These are phyloP conservation scores for Lyophyllum shimeji DNA, from an alignment of 768 basidiomycete genomes.

Conservation along the genomic window DNA sequence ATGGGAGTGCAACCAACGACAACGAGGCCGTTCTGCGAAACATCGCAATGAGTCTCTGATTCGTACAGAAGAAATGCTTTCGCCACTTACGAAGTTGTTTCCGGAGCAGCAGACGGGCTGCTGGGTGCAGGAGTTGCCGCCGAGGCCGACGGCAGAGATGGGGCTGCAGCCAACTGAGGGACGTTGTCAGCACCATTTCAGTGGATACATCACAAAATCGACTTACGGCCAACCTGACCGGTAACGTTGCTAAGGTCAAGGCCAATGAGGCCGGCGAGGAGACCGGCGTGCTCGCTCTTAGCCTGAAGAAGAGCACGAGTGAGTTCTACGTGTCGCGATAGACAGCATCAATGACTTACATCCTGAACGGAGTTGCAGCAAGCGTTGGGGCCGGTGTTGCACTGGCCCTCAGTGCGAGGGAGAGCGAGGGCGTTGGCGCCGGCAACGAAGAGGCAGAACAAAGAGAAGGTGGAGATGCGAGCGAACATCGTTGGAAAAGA, in stretches of 20 bases:
- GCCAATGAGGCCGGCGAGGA: neutral
- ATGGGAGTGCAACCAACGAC: conserved; percentile 11
- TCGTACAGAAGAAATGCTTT: neutral
- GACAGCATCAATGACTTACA: neutral
- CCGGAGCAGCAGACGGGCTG: conserved; percentile 20
- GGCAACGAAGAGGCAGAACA: conserved; percentile 7
- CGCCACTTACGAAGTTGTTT: conserved; percentile 17
- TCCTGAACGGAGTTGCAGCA: conserved; percentile 20
- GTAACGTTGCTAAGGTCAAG: neutral
- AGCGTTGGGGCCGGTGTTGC: conserved; percentile 16
- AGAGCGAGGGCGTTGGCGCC: conserved; percentile 5
- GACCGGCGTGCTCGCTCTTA: neutral
- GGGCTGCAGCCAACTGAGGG: conserved; percentile 13
- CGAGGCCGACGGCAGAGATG: conserved; percentile 7
- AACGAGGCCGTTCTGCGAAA: conserved; percentile 6
- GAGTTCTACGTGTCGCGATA: neutral
- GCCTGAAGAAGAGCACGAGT: neutral
- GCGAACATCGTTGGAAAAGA: conserved; percentile 7
- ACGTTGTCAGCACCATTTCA: neutral
- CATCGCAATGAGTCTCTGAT: neutral
- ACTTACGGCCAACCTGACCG: conserved; percentile 1
- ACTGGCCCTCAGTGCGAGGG: conserved; percentile 10
- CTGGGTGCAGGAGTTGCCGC: conserved; percentile 12
- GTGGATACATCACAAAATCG: neutral
- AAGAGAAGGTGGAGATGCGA: conserved; percentile 12